phyloP scores from a whole-genome alignment of 2,329 filamentous ascomycete species.

The Byssoonygena ceratinophila region DNA sequence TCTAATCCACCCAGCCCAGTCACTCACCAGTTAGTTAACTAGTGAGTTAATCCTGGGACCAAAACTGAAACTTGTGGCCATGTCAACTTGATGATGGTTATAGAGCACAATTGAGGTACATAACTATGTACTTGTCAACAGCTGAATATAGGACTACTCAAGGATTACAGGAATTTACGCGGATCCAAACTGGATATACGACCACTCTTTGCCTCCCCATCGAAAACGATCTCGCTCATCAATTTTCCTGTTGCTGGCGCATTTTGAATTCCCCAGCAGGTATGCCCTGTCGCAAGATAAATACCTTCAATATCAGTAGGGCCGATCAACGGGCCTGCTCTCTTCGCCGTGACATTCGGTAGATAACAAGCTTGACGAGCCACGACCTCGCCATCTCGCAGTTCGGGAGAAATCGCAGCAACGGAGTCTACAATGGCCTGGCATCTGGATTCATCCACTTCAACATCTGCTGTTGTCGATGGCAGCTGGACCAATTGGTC shows the following conservation, averaged over 20 bases:
- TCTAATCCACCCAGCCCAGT: no score
- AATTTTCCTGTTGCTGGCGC: constrained; percentile 75
- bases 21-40: no score
- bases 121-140: no score
- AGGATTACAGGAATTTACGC: constrained; percentile 42
- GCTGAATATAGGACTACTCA: no score
- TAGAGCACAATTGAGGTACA: no score
- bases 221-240: constrained; percentile 68
- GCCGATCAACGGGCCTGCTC: constrained; percentile 67
- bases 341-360: constrained; percentile 53
- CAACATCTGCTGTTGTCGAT: constrained; percentile 60
- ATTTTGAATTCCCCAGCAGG: constrained; percentile 98
- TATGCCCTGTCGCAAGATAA: constrained; percentile 79
- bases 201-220: constrained; percentile 58
- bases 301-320: constrained; percentile 61
- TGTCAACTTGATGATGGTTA: neutral
- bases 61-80: neutral
- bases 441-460: constrained; percentile 64
- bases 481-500: constrained; percentile 68
- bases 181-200: constrained; percentile 58
- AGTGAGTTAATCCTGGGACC: no score
- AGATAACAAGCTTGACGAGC: constrained; percentile 86
- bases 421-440: constrained; percentile 79
- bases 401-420: constrained; percentile 42
- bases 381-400: constrained; percentile 59